Evolutionary conservation across 495 filamentous ascomycete species (phyloP), one percentile per base, ranked within the genome.

Genomic region (Pyrenula aspistea): DNA sequence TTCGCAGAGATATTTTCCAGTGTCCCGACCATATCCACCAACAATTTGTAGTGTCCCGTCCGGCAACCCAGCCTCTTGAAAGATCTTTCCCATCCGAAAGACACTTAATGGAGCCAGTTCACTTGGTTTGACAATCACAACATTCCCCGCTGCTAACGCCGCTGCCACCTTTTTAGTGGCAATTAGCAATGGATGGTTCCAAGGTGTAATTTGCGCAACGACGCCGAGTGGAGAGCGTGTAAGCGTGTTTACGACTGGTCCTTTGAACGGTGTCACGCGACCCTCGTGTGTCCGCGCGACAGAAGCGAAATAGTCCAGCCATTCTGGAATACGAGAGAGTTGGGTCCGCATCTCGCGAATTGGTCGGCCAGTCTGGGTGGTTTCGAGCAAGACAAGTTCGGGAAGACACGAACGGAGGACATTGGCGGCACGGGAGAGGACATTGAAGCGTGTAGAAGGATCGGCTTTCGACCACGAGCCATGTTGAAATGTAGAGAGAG

Each of bases 331-430:
- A 0, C 79, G 80, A 0, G 78, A 75, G 0, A 85, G 73, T 61
- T 86, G 83, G 1, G 83, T 78, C 2, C 74, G 74, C 83, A 86
- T 83, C 60, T 86, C 83, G 12, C 81, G 78, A 55, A 83, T 73
- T 0, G 75, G 78, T 0, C 83, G 77, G 24, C 83, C 83, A 0
- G 83, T 86, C 59, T 86, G 83, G 22, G 62, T 71, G 10, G 81
- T 76, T 63, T 86, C 83, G 10, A 83, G 67, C 2, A 67, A 62
- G 52, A 84, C 75, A 49, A 86, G 70, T 8, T 71, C 67, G 0
- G 74, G 68, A 2, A 85, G 62, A 21, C 70, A 66, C 10, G 69
- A 62, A 2, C 72, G 68, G 12, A 86, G 75, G 0, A 83, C 68
- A 0, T 54, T 56, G 10, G 82, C 80, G 36, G 76, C 76, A 57